phyloP scores from a whole-genome alignment of 768 basidiomycete genomes.

The Trametes villosa region DNA sequence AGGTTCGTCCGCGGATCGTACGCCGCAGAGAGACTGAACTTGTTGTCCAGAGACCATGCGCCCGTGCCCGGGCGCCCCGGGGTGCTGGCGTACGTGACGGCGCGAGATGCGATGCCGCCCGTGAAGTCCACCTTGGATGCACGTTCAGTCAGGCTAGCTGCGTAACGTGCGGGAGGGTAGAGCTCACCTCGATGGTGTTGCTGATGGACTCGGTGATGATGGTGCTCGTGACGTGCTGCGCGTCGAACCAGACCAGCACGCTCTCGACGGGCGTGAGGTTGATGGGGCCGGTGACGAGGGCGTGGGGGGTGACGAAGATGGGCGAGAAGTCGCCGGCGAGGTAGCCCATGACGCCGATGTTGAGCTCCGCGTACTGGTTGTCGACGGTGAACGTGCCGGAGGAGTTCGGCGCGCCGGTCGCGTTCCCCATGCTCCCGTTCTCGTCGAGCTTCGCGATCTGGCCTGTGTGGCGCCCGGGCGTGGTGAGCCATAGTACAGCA shows the following conservation, averaged over 20 bases:
- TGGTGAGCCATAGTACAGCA: neutral
- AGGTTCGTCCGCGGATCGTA: neutral
- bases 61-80: neutral
- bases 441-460: neutral
- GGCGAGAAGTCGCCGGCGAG: neutral
- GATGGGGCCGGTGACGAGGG: neutral
- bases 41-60: neutral
- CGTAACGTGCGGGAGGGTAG: neutral
- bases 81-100: neutral
- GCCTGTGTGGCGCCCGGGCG: neutral
- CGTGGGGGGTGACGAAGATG: neutral
- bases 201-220: neutral
- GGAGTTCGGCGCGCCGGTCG: neutral
- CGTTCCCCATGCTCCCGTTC: neutral
- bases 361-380: neutral
- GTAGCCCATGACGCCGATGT: neutral
- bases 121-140: neutral
- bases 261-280: neutral
- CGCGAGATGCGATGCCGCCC: neutral
- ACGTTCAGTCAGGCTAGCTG: neutral
- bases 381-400: neutral
- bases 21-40: neutral
- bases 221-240: neutral
- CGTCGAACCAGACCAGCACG: neutral
- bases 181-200: conserved; percentile 1